phyloP scores from a whole-genome alignment of 148 eudicot genomes.

The Chenopodium formosanum region DNA sequence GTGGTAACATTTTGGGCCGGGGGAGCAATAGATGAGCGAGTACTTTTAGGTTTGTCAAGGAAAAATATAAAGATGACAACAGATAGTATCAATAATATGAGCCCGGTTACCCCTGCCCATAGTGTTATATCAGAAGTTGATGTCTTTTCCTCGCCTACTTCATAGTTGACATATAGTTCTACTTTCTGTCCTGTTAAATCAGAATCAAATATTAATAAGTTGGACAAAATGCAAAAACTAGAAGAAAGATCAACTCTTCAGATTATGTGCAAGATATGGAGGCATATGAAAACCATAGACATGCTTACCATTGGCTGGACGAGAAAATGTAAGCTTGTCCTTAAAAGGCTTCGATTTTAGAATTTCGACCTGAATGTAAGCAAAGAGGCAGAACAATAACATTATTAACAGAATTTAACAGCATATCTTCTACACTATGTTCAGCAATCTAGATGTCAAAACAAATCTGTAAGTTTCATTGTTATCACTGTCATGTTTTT shows the following conservation, averaged over 20 bases:
- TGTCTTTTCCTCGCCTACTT: conserved; percentile 27
- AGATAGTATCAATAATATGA: conserved; percentile 34
- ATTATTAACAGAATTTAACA: not conserved
- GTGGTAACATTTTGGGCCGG: conserved; percentile 31
- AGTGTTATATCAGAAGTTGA: conserved; percentile 3
- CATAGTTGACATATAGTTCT: conserved; percentile 57
- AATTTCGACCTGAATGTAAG: conserved; percentile 43
- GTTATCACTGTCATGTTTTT: not conserved
- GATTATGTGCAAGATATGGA: not conserved
- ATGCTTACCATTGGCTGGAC: conserved; percentile 59
- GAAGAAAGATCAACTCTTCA: not conserved
- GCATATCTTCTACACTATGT: not conserved
- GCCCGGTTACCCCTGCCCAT: conserved; percentile 30
- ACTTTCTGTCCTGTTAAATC: conserved; percentile 58
- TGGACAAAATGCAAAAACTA: not conserved
- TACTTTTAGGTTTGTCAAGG: conserved; percentile 36
- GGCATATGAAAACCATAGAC: not conserved
- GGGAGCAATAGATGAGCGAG: conserved; percentile 18
- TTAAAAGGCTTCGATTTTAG: conserved; percentile 37
- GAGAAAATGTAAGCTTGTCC: conserved; percentile 56
- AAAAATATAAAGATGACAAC: conserved; percentile 26
- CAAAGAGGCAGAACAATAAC: not conserved
- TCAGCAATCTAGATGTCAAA: not conserved
- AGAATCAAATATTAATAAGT: not conserved
- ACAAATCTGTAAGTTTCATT: not conserved